Base-by-base conservation (phyloP, 345 rosid genomes). In the Eutrema japonicum region DNA sequence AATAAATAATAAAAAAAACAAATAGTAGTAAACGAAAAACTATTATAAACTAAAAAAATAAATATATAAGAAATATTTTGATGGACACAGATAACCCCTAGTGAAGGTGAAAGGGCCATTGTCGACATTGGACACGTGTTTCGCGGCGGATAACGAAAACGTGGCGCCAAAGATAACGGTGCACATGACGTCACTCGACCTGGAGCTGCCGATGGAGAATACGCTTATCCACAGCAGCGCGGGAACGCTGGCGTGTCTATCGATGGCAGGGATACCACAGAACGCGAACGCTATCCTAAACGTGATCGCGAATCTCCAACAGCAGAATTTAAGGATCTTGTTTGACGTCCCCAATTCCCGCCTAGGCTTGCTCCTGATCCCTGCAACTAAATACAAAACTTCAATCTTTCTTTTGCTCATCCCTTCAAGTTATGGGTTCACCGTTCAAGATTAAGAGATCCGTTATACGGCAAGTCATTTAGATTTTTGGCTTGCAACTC, bases 231-330 rank as follows among this genome's bases (percentile, higher is more conserved):
- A 93, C 50, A 86, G 96, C 70, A 86, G 93, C 67, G 81, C 94
- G 6, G 97, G 96, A 7, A 75, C 92, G 40, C 76, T 81, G 6
- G 84, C 96, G 12, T 93, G 98, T 83, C 69, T 90, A 76, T 81
- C 97, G 0, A 90, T 93, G 93, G 98, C 93, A 0, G 83, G 90
- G 0, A 80, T 83, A 8, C 96, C 92, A 2, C 81, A 63, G 48
- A 87, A 84, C 55, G 87, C 83, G 45, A 86, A 88, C 78, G 85
- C 89, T 14, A 89, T 79, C 73, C 42, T 93, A 76, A 93, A 93
- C 71, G 86, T 90, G 46, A 86, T 93, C 58, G 98, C 98, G 29
- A 93, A 83, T 79, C 83, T 90, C 61, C 98, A 93, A 82, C 98
- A 93, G 80, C 96, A 90, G 82, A 93, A 90, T 43, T 68, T 80